Conservation (phyloP, 305 asterid genomes). For the Rubia peregrina region DNA sequence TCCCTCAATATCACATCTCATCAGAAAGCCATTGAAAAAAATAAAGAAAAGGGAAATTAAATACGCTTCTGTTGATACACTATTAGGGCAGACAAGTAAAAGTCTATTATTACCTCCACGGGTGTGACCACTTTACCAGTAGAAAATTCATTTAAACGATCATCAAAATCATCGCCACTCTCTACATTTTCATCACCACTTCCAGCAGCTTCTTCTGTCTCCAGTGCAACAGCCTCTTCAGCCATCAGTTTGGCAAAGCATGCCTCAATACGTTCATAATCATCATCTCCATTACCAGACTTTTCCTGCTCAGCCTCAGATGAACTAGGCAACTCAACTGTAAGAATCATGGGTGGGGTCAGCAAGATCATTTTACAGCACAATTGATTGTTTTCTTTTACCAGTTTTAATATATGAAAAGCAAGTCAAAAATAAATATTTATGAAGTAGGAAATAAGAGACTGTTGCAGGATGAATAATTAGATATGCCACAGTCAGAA, state of each 20-base stretch:
- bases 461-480: too few species aligned
- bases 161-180: conserved; percentile 26
- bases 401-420: conserved; percentile 3
- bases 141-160: conserved; percentile 19
- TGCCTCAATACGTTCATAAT: conserved; percentile 36
- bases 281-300: conserved; percentile 48
- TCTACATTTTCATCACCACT: conserved; percentile 35
- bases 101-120: conserved; percentile 33
- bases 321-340: conserved; percentile 21
- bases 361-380: not conserved
- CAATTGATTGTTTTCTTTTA: not conserved
- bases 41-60: not conserved
- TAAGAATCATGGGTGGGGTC: not conserved
- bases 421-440: not conserved
- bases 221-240: conserved; percentile 73
- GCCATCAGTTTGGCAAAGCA: conserved; percentile 39
- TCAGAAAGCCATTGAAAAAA: not conserved
- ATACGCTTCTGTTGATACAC: not conserved
- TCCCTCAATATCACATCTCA: not conserved
- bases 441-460: not conserved
- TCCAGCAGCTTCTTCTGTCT: conserved; percentile 82
- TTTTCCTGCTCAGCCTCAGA: conserved; percentile 21
- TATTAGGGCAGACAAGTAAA: not conserved
- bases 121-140: conserved; percentile 30
- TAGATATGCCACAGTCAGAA: not conserved